Base-by-base conservation (phyloP, 768 basidiomycete genomes). In the Kwoniella bestiolae region DNA sequence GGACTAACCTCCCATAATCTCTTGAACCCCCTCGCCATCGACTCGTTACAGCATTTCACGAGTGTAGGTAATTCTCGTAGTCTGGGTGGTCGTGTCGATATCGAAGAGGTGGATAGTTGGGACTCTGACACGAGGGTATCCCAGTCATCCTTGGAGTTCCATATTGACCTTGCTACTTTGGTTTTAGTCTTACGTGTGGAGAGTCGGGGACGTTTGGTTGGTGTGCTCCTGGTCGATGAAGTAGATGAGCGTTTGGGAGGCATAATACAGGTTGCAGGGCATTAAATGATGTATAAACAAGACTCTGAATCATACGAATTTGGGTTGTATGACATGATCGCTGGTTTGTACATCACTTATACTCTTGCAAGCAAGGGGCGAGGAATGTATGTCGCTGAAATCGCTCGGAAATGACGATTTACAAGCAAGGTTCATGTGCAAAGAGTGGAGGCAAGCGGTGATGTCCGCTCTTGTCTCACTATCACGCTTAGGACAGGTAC, bases 81-180 rank as follows among this genome's bases (percentile, higher is more conserved):
- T 52, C 66, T 34, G 2, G 76, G 67, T 16, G 52, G 56, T 41
- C 76, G 62, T 16, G 52, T 59, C 0, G 76, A 74, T 32, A 74
- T 58, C 4, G 71, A 71, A 1, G 76, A 72, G 6, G 76, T 77
- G 16, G 76, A 77, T 2, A 75, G 57, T 1, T 65, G 4, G 3
- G 69, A 69, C 2, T 64, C 66, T 3, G 71, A 63, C 11, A 77
- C 58, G 14, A 77, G 56, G 25, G 69, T 57, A 34, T 74, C 69
- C 76, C 73, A 77, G 47, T 77, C 71, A 32, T 74, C 73, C n/a
- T 59, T 52, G 0, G 68, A 63, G 31, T 67, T 77, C 69, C 68
- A 77, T 49, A 77, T 59, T 7, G 71, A 71, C 23, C 68, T 28
- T 29, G 55, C 49, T 1, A 28, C 31, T 49, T 60, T 56, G 52